Evolutionary conservation across 2,329 filamentous ascomycete genomes (phyloP), one percentile per base, ranked within the genome.

Genomic region (Verticillium klebahnii): DNA sequence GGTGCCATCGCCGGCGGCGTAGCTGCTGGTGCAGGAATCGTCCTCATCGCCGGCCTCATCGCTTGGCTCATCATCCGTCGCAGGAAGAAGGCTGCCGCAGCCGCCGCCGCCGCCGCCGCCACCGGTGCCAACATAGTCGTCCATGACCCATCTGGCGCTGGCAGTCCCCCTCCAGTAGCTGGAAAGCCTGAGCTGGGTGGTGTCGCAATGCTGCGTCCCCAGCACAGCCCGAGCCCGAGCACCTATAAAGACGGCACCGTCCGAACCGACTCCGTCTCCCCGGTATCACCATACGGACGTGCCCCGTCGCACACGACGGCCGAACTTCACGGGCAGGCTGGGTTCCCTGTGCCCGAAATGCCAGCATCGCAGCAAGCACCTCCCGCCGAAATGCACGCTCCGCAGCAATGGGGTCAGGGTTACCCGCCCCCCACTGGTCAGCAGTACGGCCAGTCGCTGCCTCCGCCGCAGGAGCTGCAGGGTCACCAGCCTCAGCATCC

Each of bases 1-100:
- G 56, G 19, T 8, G 25, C 14, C 29, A 34, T n/a, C 3, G 55
- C 55, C 1, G 56, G 56, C 32, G 56, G 56, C 56, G 56, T 57
- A 25, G 36, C 45, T 2, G 68, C 69, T 5, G 69, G 68, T 1
- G 71, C 62, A 2, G 64, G 73, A 2, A 59, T 69, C 7, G 61
- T 69, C 9, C 59, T 70, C 8, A 67, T 68, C 11, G 66, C 73
- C 5, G 72, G 71, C 6, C 69, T 66, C 0, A 72, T 71, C 0
- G 63, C 71, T 0, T 71, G 75, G 29, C 71, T 80, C 60, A 74
- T 80, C 67, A 71, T 79, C 52, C 67, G 76, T 29, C 73, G 69
- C 52, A 72, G 68, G 40, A 73, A 71, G 34, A 72, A 69, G 31
- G 63, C 60, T 14, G 62, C 60, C 65, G 63, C 25, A 2, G 25